Evolutionary conservation across 1,284 basidiomycete species (phyloP).

Genomic region (Boletus semigastroideus): DNA sequence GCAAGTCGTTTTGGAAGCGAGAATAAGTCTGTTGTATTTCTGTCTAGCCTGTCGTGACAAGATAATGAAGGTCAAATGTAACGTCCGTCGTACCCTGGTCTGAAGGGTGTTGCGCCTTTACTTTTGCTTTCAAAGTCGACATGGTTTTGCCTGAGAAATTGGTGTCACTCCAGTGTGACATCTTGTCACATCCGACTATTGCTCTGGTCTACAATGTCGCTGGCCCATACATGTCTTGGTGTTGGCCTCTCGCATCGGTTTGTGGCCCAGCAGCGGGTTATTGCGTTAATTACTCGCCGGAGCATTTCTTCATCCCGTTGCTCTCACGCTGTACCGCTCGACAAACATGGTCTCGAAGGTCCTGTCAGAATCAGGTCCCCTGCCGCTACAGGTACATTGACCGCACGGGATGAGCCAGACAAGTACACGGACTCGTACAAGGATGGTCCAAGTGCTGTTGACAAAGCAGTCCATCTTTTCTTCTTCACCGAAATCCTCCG

Average conservation of each 20-base stretch:
- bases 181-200: conserved; percentile 31
- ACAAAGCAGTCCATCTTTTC: conserved; percentile 96
- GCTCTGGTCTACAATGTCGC: conserved; percentile 44
- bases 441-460: conserved; percentile 82
- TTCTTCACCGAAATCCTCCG: conserved; percentile 99
- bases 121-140: conserved; percentile 49
- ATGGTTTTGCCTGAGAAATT: conserved; percentile 44
- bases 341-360: conserved; percentile 24
- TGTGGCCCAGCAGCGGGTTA: conserved; percentile 21
- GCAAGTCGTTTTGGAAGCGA: conserved; percentile 80
- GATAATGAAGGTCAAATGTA: conserved; percentile 3
- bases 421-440: conserved; percentile 67
- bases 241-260: conserved; percentile 37
- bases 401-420: conserved; percentile 45
- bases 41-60: conserved; percentile 51
- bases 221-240: conserved; percentile 34
- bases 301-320: conserved; percentile 25
- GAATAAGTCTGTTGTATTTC: conserved; percentile 78
- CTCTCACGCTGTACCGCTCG: conserved; percentile 22
- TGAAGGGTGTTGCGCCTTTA: conserved; percentile 53
- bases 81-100: conserved; percentile 62
- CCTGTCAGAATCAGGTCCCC: conserved; percentile 34
- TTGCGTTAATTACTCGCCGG: conserved; percentile 45
- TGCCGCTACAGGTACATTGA: conserved; percentile 40
- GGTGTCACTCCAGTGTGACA: conserved; percentile 38